phyloP scores from a whole-genome alignment of 331 rosid genomes.

The Pyracantha coccinea region DNA sequence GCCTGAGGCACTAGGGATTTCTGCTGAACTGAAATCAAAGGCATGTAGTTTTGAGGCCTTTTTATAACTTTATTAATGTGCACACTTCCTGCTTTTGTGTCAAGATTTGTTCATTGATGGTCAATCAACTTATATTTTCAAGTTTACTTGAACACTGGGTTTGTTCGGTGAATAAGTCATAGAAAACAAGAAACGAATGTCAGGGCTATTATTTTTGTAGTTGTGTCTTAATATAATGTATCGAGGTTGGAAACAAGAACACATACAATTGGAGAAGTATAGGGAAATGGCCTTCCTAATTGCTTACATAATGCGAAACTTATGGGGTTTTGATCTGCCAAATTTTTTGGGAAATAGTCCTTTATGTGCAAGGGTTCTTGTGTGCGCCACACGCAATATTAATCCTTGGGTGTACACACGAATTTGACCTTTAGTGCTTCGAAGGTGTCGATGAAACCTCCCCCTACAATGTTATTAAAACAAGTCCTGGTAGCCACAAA shows the following conservation, averaged over 20 bases:
- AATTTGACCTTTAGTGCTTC: background rate
- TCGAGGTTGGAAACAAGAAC: background rate
- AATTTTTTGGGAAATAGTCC: background rate
- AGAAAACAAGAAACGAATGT: background rate
- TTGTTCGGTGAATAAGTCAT: background rate
- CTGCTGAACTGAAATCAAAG: slow-evolving; percentile 78
- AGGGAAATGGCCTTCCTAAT: background rate
- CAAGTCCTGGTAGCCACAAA: background rate
- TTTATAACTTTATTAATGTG: background rate
- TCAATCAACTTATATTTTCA: background rate
- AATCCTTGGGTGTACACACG: too few relatives aligned
- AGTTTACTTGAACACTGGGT: background rate
- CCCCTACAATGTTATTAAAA: background rate
- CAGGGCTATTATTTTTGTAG: background rate
- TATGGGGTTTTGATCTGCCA: background rate
- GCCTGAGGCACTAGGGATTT: slow-evolving; percentile 93
- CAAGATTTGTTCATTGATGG: background rate
- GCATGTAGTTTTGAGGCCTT: slow-evolving; percentile 14
- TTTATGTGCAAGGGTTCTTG: background rate
- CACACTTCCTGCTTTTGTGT: background rate
- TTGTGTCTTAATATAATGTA: background rate
- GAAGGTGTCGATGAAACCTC: background rate
- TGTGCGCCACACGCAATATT: too few relatives aligned
- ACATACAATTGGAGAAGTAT: too few relatives aligned
- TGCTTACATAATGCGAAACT: background rate